These are phyloP conservation scores for Phaeosphaeriaceae sp. DNA, from an alignment of 2,329 filamentous ascomycete species.

Conservation along the genomic window DNA sequence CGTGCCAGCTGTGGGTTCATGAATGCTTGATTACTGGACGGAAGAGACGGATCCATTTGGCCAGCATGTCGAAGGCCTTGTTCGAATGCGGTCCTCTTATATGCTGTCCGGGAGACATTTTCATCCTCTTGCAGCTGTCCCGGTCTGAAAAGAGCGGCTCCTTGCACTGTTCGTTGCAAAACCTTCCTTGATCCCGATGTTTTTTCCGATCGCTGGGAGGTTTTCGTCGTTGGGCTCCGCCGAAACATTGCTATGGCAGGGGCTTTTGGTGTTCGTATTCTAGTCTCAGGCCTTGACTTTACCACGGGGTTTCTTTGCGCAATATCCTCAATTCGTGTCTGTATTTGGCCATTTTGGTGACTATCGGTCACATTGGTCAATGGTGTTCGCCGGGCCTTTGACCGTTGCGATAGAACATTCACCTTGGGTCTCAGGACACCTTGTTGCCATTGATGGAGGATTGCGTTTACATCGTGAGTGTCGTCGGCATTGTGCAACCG, in stretches of 20 bases:
- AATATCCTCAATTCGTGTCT: neutral
- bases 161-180: neutral
- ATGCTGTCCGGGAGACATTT: slow-evolving; percentile 39
- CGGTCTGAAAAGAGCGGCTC: slow-evolving; percentile 28
- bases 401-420: slow-evolving; percentile 6
- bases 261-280: neutral
- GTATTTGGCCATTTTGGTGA: slow-evolving; percentile 16
- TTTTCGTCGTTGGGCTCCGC: slow-evolving; percentile 3
- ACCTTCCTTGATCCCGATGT: neutral
- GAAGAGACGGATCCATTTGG: slow-evolving; percentile 25
- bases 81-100: slow-evolving; percentile 49
- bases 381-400: slow-evolving; percentile 14
- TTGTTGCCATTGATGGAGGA: slow-evolving; percentile 59
- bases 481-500: slow-evolving; percentile 60
- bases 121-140: slow-evolving; percentile 55
- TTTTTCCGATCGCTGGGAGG: slow-evolving; percentile 5
- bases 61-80: slow-evolving; percentile 39
- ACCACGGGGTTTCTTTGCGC: neutral
- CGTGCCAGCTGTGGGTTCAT: slow-evolving; percentile 40
- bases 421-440: slow-evolving; percentile 46
- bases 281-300: slow-evolving; percentile 1
- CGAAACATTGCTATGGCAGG: slow-evolving; percentile 19
- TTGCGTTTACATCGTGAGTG: slow-evolving; percentile 60
- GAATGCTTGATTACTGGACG: slow-evolving; percentile 11
- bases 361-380: slow-evolving; percentile 27